phyloP scores from a whole-genome alignment of 129 eudicot species.

The Dittrichia graveolens region DNA sequence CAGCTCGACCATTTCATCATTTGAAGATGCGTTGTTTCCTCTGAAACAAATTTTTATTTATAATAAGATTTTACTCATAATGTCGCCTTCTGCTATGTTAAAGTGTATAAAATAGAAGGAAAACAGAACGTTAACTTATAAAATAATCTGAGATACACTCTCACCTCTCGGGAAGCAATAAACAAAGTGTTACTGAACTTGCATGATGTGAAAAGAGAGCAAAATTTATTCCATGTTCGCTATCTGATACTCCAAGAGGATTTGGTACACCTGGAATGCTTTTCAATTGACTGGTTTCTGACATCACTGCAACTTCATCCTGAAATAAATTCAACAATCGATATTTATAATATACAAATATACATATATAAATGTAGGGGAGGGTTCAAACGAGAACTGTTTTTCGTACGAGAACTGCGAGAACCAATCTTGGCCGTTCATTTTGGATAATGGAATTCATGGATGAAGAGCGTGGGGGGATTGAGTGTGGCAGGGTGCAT shows the following conservation, averaged over 20 bases:
- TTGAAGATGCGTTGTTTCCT: slow-evolving; percentile 34
- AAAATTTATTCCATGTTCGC: slow-evolving; percentile 81
- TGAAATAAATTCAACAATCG: slow-evolving; percentile 30
- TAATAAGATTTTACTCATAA: slow-evolving; percentile 8
- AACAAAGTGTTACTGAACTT: slow-evolving; percentile 79
- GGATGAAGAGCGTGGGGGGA: too few species aligned
- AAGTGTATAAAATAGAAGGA: background rate
- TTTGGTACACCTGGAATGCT: slow-evolving; percentile 72
- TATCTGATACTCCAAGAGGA: slow-evolving; percentile 90
- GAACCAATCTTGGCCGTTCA: too few species aligned
- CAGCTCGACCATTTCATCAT: slow-evolving; percentile 63
- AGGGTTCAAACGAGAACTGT: too few species aligned
- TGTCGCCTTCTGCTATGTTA: background rate
- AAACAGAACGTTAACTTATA: background rate
- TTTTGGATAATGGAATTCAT: too few species aligned
- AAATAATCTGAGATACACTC: slow-evolving; percentile 14
- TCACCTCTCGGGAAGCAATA: slow-evolving; percentile 69
- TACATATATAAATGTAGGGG: background rate
- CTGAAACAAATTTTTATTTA: slow-evolving; percentile 32
- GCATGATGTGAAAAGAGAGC: slow-evolving; percentile 91
- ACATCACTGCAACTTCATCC: slow-evolving; percentile 61
- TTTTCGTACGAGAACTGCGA: too few species aligned
- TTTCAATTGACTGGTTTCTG: slow-evolving; percentile 47
- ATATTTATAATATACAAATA: slow-evolving; percentile 2
- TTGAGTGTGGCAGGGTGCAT: too few species aligned